Evolutionary conservation across 352 stramenopile genomes (phyloP), one percentile per base, ranked within the genome.

Genomic region (Pythium dissimile): DNA sequence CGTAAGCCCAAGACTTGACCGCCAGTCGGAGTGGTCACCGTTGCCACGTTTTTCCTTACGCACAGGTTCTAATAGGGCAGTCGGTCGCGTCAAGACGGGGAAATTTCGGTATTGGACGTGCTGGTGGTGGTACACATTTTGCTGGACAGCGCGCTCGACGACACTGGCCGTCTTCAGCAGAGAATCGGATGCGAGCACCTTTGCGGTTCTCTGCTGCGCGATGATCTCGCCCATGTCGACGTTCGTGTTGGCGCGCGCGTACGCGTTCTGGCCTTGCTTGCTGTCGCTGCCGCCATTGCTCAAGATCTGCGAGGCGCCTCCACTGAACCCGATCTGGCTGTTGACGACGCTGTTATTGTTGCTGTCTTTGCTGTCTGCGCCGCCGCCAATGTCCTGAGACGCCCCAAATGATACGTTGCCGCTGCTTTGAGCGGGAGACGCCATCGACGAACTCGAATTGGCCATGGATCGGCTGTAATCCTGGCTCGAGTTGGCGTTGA

Each of bases 21-120:
- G n/a, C 64, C 54, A 62, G n/a, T 60, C 44, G 1, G 45, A 58
- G 50, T 57, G 54, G 12, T 59, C 44, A 23, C 37, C 31, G n/a
- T 45, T 16, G 2, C 8, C 18, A 10, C 31, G 28, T 13, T 52
- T 27, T 2, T 48, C 26, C 30, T 67, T 63, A 4, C 47, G 15
- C 15, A 27, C 8, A 3, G 30, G 16, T 30, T 50, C 42, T 13
- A 37, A 16, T 4, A 26, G 5, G 3, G 34, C 21, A 18, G 45
- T 2, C 5, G 34, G 23, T 21, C 31, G 27, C 9, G 44, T 52
- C 5, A 90, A 66, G 7, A 54, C 66, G 0, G 86, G 84, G 34
- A 92, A 88, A 37, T 95, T 77, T 21, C 88, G 85, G 37, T 97
- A 96, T 2, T 83, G 62, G 10, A 96, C 65, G 42, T 97, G 88